Conservation (phyloP, 257 asterid species). For the Solanum etuberosum region DNA sequence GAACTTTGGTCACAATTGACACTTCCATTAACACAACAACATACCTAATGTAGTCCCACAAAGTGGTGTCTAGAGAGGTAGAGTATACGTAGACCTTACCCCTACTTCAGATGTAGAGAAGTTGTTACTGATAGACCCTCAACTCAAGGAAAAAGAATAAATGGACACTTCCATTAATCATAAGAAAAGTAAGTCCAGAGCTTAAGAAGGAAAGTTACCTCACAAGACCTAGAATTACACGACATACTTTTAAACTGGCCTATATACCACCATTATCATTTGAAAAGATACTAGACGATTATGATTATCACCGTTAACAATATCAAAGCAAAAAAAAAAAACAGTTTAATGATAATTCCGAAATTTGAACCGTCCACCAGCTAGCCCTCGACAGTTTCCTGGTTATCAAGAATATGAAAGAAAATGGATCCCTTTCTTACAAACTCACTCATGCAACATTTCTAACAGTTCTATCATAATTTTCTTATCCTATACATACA, state of each 20-base stretch:
- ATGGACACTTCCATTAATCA: neutral
- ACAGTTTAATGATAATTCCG: neutral
- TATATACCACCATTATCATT: neutral
- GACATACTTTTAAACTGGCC: neutral
- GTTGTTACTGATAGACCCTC: neutral
- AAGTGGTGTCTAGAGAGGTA: neutral
- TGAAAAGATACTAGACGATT: neutral
- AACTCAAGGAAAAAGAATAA: neutral
- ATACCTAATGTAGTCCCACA: no score
- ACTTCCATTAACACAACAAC: neutral
- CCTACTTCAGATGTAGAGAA: neutral
- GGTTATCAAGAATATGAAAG: neutral
- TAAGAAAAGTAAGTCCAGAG: neutral
- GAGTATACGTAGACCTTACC: neutral
- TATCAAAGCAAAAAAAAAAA: neutral
- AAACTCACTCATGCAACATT: neutral
- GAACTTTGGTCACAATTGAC: neutral
- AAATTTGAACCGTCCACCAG: neutral
- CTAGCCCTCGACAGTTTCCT: neutral
- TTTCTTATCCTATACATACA: neutral
- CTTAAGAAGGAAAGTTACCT: neutral
- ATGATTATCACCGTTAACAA: neutral
- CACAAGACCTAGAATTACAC: neutral
- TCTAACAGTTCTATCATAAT: neutral
- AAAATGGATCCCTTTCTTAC: neutral